Evolutionary conservation across 768 basidiomycete species (phyloP), one percentile per base, ranked within the genome.

Genomic region (Mycena amicta): DNA sequence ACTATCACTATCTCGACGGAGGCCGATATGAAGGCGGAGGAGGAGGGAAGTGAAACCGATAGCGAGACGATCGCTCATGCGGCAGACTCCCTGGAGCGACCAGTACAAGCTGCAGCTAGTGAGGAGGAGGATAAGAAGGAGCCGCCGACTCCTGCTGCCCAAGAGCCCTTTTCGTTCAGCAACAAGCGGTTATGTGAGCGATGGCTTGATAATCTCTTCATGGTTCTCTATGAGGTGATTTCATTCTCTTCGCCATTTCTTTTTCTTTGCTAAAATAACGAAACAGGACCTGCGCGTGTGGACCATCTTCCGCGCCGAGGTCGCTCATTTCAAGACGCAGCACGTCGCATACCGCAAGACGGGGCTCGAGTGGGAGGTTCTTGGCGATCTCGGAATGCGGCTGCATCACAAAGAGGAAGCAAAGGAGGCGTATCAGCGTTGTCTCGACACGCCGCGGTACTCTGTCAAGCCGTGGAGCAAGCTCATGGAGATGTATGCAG

Each of bases 301-400:
- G 90, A 99, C 97, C 1, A 98, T 99, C 67, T 99, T 96, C 85
- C 85, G 97, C 23, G 96, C 97, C 2, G 97, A 98, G 70, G 92
- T 98, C 12, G 95, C 95, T 0, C 97, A 99, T 70, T 99, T 97
- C 84, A 98, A 97, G 71, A 95, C 94, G 2, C 96, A 98, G 71
- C 95, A 97, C 63, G 91, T 98, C 56, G 95, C 95, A 0, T 99
- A 99, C 71, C 87, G 94, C 59, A 98, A 98, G 78, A 98, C 96
- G 0, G 94, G 92, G 0, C 74, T 93, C 20, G 97, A 99, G 73
- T 99, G 97, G 96, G 97, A 98, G 75, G 96, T 98, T 46, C 79
- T 99, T 23, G 97, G 96, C 8, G 97, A 98, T 68, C 77, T 99
- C 22, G 97, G 95, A 6, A 67, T 90, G 45, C 87, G 97, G n/a